These are phyloP conservation scores for Phytophthora europaea DNA, from an alignment of 352 stramenopile genomes.

Conservation along the genomic window DNA sequence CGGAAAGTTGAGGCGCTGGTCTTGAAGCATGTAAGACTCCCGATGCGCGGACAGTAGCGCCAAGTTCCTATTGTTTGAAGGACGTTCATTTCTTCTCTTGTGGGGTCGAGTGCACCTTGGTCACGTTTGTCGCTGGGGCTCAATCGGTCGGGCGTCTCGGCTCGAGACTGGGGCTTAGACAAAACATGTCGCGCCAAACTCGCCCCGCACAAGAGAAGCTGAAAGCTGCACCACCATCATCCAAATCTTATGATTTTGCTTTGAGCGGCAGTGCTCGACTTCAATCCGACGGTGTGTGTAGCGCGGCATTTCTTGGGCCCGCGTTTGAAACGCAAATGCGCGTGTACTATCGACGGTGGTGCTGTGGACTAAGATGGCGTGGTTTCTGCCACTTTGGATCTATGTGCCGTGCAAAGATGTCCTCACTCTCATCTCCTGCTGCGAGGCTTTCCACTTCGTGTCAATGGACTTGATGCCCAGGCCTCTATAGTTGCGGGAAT, in stretches of 20 bases:
- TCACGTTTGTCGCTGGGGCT: neutral
- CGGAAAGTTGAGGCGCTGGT: no score
- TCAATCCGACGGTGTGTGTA: neutral
- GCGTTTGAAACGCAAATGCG: slow-evolving; percentile 13
- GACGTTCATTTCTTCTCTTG: no score
- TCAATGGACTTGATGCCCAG: slow-evolving; percentile 38
- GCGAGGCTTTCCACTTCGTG: slow-evolving; percentile 37
- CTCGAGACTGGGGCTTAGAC: neutral
- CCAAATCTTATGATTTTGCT: slow-evolving; percentile 1
- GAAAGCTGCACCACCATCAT: neutral
- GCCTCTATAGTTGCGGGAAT: no score
- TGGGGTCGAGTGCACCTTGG: neutral
- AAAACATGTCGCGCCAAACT: neutral
- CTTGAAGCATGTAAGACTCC: no score
- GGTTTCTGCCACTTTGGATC: slow-evolving; percentile 5
- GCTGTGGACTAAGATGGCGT: slow-evolving; percentile 28
- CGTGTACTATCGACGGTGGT: slow-evolving; percentile 28
- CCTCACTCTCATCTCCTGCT: slow-evolving; percentile 12
- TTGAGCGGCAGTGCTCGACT: neutral
- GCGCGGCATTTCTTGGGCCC: neutral
- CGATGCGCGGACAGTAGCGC: no score
- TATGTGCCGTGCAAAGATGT: slow-evolving; percentile 27
- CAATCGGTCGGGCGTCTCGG: neutral
- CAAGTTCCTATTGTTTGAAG: no score
- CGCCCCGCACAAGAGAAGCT: neutral